Percentiles rank a stretch among this genome's conserved stretches.
Conservation (phyloP, 495 filamentous ascomycete genomes). For the Sordaria brevicollis region DNA sequence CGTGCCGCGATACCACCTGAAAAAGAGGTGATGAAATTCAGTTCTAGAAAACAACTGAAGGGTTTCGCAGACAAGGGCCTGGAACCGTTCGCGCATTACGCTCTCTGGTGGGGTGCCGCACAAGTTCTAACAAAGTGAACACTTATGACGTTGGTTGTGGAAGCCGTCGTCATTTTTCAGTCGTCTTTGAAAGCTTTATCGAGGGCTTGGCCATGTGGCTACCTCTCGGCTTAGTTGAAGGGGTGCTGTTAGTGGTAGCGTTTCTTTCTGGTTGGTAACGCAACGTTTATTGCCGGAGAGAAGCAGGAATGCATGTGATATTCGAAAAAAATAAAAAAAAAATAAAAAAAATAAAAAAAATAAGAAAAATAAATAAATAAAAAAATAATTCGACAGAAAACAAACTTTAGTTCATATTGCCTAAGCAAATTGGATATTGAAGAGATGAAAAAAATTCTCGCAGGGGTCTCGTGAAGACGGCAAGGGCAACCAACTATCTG, state of each 20-base stretch:
- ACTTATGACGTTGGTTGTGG: not conserved
- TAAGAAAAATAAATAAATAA: not conserved
- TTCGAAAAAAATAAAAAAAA: not conserved
- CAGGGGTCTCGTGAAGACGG: not conserved
- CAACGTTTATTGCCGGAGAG: no score
- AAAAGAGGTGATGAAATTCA: no score
- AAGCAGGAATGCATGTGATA: not conserved
- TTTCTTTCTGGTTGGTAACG: not conserved
- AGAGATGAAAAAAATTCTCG: not conserved
- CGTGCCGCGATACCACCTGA: not conserved
- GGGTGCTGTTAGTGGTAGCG: not conserved
- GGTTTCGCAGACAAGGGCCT: not conserved
- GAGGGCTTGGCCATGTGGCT: not conserved
- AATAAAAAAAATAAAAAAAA: not conserved
- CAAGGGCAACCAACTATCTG: not conserved
- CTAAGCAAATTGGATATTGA: not conserved
- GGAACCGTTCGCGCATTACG: not conserved
- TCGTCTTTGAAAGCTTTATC: not conserved
- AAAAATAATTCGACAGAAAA: not conserved
- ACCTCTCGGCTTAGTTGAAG: not conserved
- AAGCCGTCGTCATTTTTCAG: not conserved
- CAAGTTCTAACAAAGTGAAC: no score
- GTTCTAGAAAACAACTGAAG: not conserved
- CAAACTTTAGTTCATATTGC: not conserved
- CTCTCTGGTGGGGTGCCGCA: not conserved